Percentiles rank a stretch among this genome's conserved stretches.
These are phyloP conservation scores for Boletus rufocinnamomeus DNA, from an alignment of 768 basidiomycete genomes.

Conservation along the genomic window DNA sequence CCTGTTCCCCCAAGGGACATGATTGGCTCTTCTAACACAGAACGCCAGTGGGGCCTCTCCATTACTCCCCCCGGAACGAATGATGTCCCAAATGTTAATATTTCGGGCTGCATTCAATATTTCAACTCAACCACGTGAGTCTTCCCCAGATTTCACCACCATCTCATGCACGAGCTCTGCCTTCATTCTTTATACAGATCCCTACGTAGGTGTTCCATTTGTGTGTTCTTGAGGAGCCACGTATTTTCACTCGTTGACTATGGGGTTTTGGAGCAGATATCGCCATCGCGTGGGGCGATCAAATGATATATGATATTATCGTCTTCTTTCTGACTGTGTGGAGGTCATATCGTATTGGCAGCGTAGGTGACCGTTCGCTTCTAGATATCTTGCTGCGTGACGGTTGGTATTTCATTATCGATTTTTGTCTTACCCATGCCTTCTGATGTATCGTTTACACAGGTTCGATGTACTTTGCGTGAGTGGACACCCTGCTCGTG, in stretches of 20 bases:
- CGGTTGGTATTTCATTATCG: no score
- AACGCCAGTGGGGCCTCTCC: no score
- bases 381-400: no score
- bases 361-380: no score
- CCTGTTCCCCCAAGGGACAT: neutral
- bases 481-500: neutral
- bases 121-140: no score
- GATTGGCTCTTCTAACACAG: neutral
- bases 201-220: slow-evolving; percentile 10
- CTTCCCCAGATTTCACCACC: neutral
- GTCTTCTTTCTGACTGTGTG: neutral
- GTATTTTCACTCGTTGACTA: neutral
- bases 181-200: slow-evolving; percentile 1
- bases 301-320: slow-evolving; percentile 18
- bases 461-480: slow-evolving; percentile 27
- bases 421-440: neutral
- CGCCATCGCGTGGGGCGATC: slow-evolving; percentile 10
- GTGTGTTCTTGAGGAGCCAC: neutral
- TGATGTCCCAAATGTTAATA: no score
- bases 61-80: neutral
- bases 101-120: neutral
- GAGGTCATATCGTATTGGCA: no score
- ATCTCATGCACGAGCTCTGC: neutral
- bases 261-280: slow-evolving; percentile 1
- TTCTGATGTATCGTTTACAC: neutral